Evolutionary conservation across 331 rosid species (phyloP).

Genomic region (Spiraea crenata): DNA sequence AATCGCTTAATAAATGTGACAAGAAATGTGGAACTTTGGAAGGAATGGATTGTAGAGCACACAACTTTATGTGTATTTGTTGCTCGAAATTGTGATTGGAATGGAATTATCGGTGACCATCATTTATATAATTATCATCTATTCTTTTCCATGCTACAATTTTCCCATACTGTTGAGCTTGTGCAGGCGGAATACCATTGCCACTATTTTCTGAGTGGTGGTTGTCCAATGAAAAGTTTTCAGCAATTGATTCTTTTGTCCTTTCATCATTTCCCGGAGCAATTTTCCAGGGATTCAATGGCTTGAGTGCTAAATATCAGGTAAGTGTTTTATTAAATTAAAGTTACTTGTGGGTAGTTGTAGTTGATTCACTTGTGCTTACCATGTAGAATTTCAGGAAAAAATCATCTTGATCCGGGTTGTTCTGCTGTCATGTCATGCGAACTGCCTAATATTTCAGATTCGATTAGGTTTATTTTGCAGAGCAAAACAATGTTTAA

Average conservation of each 20-base stretch:
- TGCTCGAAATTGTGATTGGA: neutral
- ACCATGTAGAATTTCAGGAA: neutral
- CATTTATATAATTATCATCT: constrained; percentile 16
- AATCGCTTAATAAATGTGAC: too few species aligned
- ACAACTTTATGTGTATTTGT: neutral
- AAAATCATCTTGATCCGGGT: neutral
- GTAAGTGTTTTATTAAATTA: constrained; percentile 30
- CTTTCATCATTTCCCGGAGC: constrained; percentile 74
- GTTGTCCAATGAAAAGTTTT: constrained; percentile 76
- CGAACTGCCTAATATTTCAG: neutral
- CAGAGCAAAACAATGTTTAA: too few species aligned
- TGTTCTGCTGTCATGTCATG: neutral
- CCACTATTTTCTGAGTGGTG: constrained; percentile 97
- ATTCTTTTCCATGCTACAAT: constrained; percentile 2
- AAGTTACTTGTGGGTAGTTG: neutral
- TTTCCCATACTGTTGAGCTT: constrained; percentile 7
- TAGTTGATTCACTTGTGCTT: neutral
- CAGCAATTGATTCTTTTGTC: constrained; percentile 75
- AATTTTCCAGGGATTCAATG: constrained; percentile 62
- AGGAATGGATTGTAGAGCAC: neutral
- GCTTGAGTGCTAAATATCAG: constrained; percentile 84
- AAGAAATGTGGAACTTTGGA: neutral
- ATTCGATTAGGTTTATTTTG: neutral
- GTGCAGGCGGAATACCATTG: constrained; percentile 82
- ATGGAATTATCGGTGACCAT: neutral